Conservation (phyloP, 129 eudicot genomes). For the Chrysanthemum lavandulifolium region DNA sequence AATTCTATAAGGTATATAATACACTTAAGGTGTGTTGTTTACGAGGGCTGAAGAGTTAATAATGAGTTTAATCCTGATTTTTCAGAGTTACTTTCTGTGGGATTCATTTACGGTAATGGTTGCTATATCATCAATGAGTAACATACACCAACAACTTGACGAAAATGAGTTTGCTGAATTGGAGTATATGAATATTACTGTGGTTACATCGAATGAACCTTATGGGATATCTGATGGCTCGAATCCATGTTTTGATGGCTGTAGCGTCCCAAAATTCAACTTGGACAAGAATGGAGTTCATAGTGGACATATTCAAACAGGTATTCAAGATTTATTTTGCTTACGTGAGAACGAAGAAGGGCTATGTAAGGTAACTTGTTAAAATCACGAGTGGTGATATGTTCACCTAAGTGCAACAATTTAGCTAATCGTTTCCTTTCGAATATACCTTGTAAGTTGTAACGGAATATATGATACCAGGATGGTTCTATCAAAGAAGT, state of each 20-base stretch:
- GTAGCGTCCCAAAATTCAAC: slow-evolving; percentile 43
- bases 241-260: slow-evolving; percentile 64
- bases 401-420: too few species aligned
- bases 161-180: slow-evolving; percentile 70
- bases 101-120: slow-evolving; percentile 63
- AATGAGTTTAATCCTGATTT: not conserved
- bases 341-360: slow-evolving; percentile 52
- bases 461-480: slow-evolving; percentile 21
- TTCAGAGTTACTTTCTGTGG: slow-evolving; percentile 82
- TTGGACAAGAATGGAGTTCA: slow-evolving; percentile 59
- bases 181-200: slow-evolving; percentile 71
- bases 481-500: slow-evolving; percentile 75
- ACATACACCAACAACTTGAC: slow-evolving; percentile 15
- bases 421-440: too few species aligned
- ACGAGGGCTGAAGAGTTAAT: not conserved
- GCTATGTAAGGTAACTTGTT: slow-evolving; percentile 56
- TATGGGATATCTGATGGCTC: slow-evolving; percentile 76
- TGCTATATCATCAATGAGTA: slow-evolving; percentile 67
- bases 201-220: slow-evolving; percentile 70
- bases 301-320: slow-evolving; percentile 81
- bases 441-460: too few species aligned
- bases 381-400: too few species aligned
- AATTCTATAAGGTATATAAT: slow-evolving; percentile 51
- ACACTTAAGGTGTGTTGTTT: not conserved
- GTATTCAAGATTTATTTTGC: slow-evolving; percentile 72